These are phyloP conservation scores for Chaetomium olivaceum DNA, from an alignment of 2,329 filamentous ascomycete genomes.

Conservation along the genomic window DNA sequence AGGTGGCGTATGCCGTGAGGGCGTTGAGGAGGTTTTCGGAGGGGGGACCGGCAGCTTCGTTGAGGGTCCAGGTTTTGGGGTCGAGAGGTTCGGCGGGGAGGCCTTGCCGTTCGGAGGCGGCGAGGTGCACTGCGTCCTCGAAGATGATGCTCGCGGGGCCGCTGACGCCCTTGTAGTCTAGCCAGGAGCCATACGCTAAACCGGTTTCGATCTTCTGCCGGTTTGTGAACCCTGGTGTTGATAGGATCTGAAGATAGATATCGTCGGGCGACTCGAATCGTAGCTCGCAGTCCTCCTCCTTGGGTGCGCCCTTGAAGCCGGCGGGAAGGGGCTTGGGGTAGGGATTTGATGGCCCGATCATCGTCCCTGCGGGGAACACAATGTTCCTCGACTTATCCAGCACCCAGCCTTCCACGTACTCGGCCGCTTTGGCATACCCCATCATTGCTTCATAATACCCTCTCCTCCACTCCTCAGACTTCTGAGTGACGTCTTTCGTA, in stretches of 20 bases:
- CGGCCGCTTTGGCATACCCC: conserved; percentile 71
- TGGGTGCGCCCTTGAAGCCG: conserved; percentile 62
- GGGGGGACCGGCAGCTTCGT: conserved; percentile 56
- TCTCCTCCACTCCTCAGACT: conserved; percentile 79
- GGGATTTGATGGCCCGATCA: conserved; percentile 83
- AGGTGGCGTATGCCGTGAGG: conserved; percentile 75
- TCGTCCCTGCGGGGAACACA: conserved; percentile 69
- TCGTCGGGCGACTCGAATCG: conserved; percentile 71
- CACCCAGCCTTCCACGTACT: conserved; percentile 79
- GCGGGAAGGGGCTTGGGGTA: conserved; percentile 71
- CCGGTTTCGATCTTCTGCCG: conserved; percentile 79
- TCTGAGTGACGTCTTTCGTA: conserved; percentile 69
- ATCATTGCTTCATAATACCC: conserved; percentile 85
- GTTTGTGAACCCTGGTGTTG: conserved; percentile 75
- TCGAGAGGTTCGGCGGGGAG: conserved; percentile 51
- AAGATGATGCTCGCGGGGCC: conserved; percentile 72
- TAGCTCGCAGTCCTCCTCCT: conserved; percentile 72
- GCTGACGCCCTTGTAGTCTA: conserved; percentile 71
- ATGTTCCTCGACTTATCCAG: conserved; percentile 65
- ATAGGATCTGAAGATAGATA: conserved; percentile 80
- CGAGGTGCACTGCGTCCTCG: conserved; percentile 73
- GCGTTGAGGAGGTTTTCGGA: conserved; percentile 73
- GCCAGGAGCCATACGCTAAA: conserved; percentile 79
- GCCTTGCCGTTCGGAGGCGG: conserved; percentile 57
- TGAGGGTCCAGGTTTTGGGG: conserved; percentile 62